Conservation (phyloP, 1,284 basidiomycete species). For the Leccinum subrobustum region DNA sequence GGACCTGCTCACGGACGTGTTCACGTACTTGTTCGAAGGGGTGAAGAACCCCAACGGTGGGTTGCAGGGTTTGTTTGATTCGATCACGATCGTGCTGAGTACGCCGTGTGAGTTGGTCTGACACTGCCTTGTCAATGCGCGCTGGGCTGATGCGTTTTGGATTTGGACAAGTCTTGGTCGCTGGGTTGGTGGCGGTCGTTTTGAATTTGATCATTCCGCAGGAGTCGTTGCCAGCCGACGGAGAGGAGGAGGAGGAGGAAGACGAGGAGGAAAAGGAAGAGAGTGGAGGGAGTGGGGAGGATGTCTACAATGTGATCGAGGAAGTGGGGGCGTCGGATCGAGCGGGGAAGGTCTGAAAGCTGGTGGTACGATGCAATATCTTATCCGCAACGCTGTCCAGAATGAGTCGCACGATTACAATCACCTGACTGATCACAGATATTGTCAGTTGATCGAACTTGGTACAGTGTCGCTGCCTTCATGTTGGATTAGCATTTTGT, state of each 20-base stretch:
- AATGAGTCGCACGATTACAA: too few relatives aligned
- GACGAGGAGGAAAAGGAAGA: background rate
- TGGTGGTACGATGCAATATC: background rate
- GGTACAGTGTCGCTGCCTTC: too few relatives aligned
- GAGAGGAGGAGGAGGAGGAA: slow-evolving; percentile 28
- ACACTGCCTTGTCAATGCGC: background rate
- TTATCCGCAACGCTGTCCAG: background rate
- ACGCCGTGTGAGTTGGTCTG: slow-evolving; percentile 67
- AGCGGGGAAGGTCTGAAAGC: background rate
- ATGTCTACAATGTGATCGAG: slow-evolving; percentile 26
- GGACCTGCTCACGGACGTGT: slow-evolving; percentile 53
- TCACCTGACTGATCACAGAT: too few relatives aligned
- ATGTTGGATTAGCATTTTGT: too few relatives aligned
- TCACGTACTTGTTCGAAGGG: slow-evolving; percentile 67
- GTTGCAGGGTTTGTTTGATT: slow-evolving; percentile 70
- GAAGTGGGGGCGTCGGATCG: slow-evolving; percentile 1
- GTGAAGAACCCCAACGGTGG: slow-evolving; percentile 57
- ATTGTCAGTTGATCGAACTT: too few relatives aligned
- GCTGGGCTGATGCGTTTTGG: slow-evolving; percentile 16
- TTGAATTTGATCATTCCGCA: slow-evolving; percentile 66
- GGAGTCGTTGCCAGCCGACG: slow-evolving; percentile 30
- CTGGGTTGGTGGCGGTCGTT: slow-evolving; percentile 64
- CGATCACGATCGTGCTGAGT: slow-evolving; percentile 75
- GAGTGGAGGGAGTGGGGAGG: slow-evolving; percentile 19
- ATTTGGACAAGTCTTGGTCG: slow-evolving; percentile 49